Percentiles rank a stretch among this genome's conserved stretches.
These are phyloP conservation scores for Zygnema cylindricum DNA, from an alignment of 139 green algal genomes.

Conservation along the genomic window DNA sequence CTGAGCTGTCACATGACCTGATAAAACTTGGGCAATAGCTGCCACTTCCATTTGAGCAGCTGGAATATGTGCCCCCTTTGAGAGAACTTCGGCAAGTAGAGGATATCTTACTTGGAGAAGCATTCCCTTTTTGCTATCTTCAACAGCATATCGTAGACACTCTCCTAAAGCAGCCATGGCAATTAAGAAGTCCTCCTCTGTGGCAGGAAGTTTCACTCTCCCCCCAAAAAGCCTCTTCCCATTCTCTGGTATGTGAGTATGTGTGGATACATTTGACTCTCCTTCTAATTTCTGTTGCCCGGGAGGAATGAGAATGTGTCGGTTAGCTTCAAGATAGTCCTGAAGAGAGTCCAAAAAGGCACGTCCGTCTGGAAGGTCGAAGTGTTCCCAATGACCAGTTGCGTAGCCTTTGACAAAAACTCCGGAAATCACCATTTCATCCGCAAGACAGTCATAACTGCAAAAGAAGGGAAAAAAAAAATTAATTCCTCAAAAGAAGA, in stretches of 20 bases:
- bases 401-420: conserved; percentile 44
- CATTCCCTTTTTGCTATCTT: conserved; percentile 37
- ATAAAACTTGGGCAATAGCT: conserved; percentile 18
- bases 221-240: neutral
- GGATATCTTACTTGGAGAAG: conserved; percentile 23
- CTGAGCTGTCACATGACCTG: neutral
- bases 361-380: conserved; percentile 39
- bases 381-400: conserved; percentile 27
- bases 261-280: neutral
- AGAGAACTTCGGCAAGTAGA: conserved; percentile 36
- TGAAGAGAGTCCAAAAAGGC: conserved; percentile 39
- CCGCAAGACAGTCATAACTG: conserved; percentile 39
- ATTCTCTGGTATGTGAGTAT: neutral
- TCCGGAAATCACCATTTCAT: conserved; percentile 44
- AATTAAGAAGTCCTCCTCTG: conserved; percentile 32
- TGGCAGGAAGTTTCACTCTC: conserved; percentile 4
- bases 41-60: conserved; percentile 22
- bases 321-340: conserved; percentile 26
- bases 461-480: no score
- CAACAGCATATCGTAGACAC: conserved; percentile 28
- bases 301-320: conserved; percentile 24
- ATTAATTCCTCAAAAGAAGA: no score
- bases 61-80: neutral
- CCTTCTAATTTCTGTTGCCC: neutral
- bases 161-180: conserved; percentile 29